Base-by-base conservation (phyloP, 1,284 basidiomycete species). In the Cryptococcus sp. region DNA sequence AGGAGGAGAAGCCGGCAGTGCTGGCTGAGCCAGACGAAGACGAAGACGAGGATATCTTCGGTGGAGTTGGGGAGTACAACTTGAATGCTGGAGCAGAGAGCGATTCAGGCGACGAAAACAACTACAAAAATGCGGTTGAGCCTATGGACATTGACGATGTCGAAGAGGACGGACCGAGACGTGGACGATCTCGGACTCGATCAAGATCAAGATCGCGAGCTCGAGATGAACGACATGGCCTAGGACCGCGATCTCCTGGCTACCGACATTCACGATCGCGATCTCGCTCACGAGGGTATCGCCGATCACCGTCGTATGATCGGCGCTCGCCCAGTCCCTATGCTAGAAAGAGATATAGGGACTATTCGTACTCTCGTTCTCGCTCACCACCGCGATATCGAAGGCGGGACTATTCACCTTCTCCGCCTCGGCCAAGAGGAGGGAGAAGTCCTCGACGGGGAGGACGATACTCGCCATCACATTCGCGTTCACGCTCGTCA, bases 31-130 rank as follows among this genome's bases (percentile, higher is more conserved):
- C 30, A 35, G 30, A 35, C 30, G 30, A 55, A 27, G 55, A 69
- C 16, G 79, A 81, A 10, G 55, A 69, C 16, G 79, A 81, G 10
- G 81, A 83, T 59, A 95, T 95, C 55, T 96, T 96, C 74, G 89
- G 86, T 1, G 92, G 82, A 52, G 91, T 85, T 1, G 91, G 88
- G 8, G 89, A 91, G 45, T 96, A 95, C 74, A 86, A 83, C 41
- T 85, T 85, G 20, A 84, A 85, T 16, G 83, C 82, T 15, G 69
- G 48, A 5, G 66, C 63, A 1, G 65, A 64, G n/a, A 71, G 68
- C 15, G 70, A 67, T 45, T 64, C 62, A 11, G 65, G 65, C 16
- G 60, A 65, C 1, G 70, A 71, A n/a, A 60, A 65, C 1, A 69
- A 71, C 19, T 62, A 70, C 7, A 60, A 64, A 20, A 57, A 61